Conservation (phyloP, 2,329 filamentous ascomycete species). For the Diaporthe caulivora region DNA sequence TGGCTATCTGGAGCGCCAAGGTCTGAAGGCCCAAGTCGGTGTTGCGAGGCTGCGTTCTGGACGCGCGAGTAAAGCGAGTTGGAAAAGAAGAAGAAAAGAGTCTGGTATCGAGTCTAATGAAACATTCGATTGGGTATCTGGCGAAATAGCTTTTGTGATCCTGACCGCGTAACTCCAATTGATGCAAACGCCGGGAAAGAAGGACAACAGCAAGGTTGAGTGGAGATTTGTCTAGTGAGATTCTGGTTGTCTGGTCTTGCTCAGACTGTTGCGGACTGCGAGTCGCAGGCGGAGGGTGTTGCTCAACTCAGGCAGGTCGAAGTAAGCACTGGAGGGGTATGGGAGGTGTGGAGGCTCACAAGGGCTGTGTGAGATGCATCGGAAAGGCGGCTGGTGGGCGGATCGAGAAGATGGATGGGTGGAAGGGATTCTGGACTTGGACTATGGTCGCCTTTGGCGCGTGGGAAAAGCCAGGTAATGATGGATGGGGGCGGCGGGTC, state of each 20-base stretch:
- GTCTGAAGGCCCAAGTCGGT: conserved; percentile 5
- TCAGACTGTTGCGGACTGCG: conserved; percentile 2
- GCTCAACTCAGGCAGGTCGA: conserved; percentile 3
- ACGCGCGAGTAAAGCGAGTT: not conserved
- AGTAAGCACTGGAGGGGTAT: not conserved
- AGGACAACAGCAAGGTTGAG: conserved; percentile 47
- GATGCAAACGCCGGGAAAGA: conserved; percentile 42
- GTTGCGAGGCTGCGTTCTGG: conserved; percentile 38
- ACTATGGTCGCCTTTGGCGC: conserved; percentile 22
- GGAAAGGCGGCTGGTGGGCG: conserved; percentile 18
- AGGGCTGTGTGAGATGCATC: conserved; percentile 20
- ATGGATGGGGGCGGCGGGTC: not conserved
- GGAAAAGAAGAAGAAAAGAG: conserved; percentile 37
- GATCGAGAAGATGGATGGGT: conserved; percentile 13
- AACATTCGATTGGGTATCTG: conserved; percentile 46
- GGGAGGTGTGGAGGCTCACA: conserved; percentile 13
- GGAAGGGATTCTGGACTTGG: conserved; percentile 12
- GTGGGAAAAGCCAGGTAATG: conserved; percentile 28
- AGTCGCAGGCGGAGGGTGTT: conserved; percentile 7
- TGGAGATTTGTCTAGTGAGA: conserved; percentile 46
- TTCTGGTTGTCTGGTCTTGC: not conserved
- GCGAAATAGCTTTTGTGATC: conserved; percentile 43
- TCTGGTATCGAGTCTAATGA: conserved; percentile 41
- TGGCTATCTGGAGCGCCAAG: conserved; percentile 18
- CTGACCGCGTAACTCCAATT: conserved; percentile 44